These are phyloP conservation scores for Penicillium arizonense DNA, from an alignment of 495 filamentous ascomycete genomes.

Conservation along the genomic window DNA sequence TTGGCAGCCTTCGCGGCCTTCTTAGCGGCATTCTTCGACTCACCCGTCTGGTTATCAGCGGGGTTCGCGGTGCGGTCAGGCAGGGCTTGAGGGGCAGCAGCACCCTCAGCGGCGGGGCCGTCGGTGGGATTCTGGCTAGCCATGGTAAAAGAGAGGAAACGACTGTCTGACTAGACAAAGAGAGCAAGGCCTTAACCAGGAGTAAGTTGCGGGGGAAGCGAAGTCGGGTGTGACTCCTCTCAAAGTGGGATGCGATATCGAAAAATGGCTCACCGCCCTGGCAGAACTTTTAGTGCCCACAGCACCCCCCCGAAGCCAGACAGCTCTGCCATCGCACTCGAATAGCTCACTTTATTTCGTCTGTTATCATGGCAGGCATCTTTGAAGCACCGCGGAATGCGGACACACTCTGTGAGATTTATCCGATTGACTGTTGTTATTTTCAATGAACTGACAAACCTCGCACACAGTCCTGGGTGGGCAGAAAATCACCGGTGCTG, in stretches of 20 bases:
- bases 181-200: slow-evolving; percentile 14
- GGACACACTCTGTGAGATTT: slow-evolving; percentile 72
- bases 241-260: slow-evolving; percentile 44
- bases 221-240: slow-evolving; percentile 26
- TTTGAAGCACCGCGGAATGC: slow-evolving; percentile 86
- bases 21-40: slow-evolving; percentile 72
- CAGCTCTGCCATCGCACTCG: slow-evolving; percentile 35
- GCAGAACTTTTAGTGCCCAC: slow-evolving; percentile 49
- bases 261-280: slow-evolving; percentile 41
- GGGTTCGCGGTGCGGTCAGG: slow-evolving; percentile 44
- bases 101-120: slow-evolving; percentile 19
- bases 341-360: slow-evolving; percentile 21
- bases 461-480: slow-evolving; percentile 75
- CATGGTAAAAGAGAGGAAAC: slow-evolving; percentile 27
- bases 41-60: slow-evolving; percentile 41
- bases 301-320: slow-evolving; percentile 27
- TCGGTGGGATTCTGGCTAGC: slow-evolving; percentile 38
- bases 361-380: slow-evolving; percentile 71
- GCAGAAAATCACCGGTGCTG: slow-evolving; percentile 89
- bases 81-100: slow-evolving; percentile 32
- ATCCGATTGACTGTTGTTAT: background rate
- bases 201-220: slow-evolving; percentile 15
- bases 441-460: slow-evolving; percentile 25
- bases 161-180: slow-evolving; percentile 23
- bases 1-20: slow-evolving; percentile 69